Evolutionary conservation across 2,329 filamentous ascomycete genomes (phyloP), one percentile per base, ranked within the genome.

Genomic region (Fusarium fracticaudum): DNA sequence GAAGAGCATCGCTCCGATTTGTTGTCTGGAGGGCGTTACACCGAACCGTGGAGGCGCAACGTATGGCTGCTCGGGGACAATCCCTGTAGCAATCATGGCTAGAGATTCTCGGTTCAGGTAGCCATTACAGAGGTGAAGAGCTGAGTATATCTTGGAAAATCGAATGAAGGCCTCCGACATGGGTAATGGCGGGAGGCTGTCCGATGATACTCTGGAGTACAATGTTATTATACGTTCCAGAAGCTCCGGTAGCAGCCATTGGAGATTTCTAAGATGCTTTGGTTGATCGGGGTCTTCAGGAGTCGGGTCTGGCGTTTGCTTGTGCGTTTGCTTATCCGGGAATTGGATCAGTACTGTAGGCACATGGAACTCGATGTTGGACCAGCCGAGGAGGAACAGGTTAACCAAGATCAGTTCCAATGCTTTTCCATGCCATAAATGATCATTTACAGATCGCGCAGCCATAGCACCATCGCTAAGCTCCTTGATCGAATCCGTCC

Each of bases 351-450:
- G 89, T 22, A 92, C 82, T 15, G 85, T 81, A 5, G 90, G 90
- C n/a, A 96, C 88, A 77, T 92, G 89, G 77, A 98, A 98, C 79
- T 96, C 93, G 77, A 96, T 87, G 8, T 92, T 93, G 41, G 92
- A 90, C 93, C 95, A 98, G 37, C 91, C 93, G 71, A 97, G 90
- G 77, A 98, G 89, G 45, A 98, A 80, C 75, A 98, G 87, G 79
- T 93, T 94, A 33, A 97, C 87, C 53, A 96, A 85, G 69, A 97
- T 94, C 35, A 95, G 91, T 80, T 99, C 97, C 26, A 99, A 86
- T 3, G 94, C 95, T 83, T 98, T 98, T 24, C 94, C 96, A 83
- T 98, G 94, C 96, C 96, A 99, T n/a, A 98, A 82, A 82, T 98
- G 94, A 82, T 99, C 96, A 77, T 94, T 95, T 67, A 93, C 89